Evolutionary conservation across 148 eudicot genomes (phyloP), one percentile per base, ranked within the genome.

Genomic region (Rhododendron kiyosumense): DNA sequence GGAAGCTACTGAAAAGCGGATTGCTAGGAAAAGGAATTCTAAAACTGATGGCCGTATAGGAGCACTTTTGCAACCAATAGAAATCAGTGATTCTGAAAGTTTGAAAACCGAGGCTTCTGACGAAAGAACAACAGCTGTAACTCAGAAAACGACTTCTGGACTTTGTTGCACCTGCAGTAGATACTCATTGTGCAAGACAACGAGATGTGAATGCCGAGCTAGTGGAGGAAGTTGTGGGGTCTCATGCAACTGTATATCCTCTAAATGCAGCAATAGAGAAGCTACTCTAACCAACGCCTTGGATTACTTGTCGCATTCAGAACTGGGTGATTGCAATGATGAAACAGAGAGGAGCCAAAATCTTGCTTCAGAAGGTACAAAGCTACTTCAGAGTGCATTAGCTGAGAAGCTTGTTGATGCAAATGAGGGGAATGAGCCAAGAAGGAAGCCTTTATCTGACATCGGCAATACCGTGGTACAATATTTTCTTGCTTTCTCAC

Each of bases 401-500:
- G 79, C 93, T 63, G 95, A 91, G 81, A 91, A 90, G 88, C 91
- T 94, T 18, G 83, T 78, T 26, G 88, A 86, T 32, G 83, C 90
- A 82, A 89, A 89, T 52, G 91, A 85, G 83, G 93, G 87, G 71
- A 88, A 85, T 85, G 90, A 75, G 32, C 83, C 82, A 34, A 73
- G 41, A 71, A 93, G 99, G 90, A 97, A 93, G 93, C 93, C 99
- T 77, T 87, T 97, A 86, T 90, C 97, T 13, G 99, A 97, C 90
- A 97, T 97, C 71, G 99, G 99, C 82, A 97, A 97, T 86, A 91
- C 92, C 36, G 43, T 84, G 86, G 99, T 96, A 94, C 18, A 89
- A 81, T 54, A 48, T 34, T 34, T 71, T 71, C 41, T 71, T 71
- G 18, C 38, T 30, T 67, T 26, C 34, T 67, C 2, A 3, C 4